Conservation (phyloP, 257 asterid species). For the Mitragyna speciosa region DNA sequence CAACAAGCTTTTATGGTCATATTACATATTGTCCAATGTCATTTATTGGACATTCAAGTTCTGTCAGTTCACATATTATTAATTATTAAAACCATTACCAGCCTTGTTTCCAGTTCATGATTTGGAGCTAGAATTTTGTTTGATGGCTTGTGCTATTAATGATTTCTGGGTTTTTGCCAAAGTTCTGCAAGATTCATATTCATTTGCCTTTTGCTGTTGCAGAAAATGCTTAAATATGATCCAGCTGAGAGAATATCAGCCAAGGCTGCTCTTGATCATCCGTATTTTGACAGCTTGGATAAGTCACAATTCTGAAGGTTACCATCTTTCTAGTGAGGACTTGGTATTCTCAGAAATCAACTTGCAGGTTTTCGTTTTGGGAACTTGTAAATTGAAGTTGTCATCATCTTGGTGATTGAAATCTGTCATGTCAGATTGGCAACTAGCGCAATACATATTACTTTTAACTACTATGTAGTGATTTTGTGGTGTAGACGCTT, state of each 20-base stretch:
- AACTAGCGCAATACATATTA: background rate
- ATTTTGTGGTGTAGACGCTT: background rate
- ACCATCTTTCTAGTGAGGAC: background rate
- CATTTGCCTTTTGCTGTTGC: conserved; percentile 34
- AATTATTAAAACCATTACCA: background rate
- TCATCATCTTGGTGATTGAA: conserved; percentile 59
- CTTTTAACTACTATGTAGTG: background rate
- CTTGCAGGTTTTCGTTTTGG: background rate
- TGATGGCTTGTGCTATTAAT: background rate
- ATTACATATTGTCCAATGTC: background rate
- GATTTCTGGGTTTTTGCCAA: background rate
- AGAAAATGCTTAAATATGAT: conserved; percentile 80
- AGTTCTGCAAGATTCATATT: background rate
- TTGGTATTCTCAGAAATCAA: background rate
- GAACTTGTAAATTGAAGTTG: conserved; percentile 18
- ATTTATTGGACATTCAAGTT: background rate
- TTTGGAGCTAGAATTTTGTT: background rate
- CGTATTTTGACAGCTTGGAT: conserved; percentile 90
- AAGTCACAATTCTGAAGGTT: conserved; percentile 69
- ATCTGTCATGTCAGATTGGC: background rate
- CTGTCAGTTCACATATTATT: background rate
- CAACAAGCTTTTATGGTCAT: too few species aligned
- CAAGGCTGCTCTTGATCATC: conserved; percentile 86
- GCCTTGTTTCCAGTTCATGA: background rate
- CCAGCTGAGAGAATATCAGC: conserved; percentile 93